A percentile compares a stretch with the other conserved stretches of the same genome.
These are phyloP conservation scores for Amanita rimosa DNA, from an alignment of 768 basidiomycete species.

Conservation along the genomic window DNA sequence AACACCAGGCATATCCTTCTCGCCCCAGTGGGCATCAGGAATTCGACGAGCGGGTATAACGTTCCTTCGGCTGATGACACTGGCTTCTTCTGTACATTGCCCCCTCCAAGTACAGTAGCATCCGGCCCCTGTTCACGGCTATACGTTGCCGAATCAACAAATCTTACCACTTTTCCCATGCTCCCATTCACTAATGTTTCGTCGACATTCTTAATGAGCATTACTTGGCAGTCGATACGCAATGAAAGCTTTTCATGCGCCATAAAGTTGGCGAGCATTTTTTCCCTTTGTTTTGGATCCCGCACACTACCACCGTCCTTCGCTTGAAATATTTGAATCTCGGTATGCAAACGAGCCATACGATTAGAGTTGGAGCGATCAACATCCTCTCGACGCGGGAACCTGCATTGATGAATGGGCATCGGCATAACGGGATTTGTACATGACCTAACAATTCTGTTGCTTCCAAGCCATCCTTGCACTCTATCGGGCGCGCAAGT, in stretches of 20 bases:
- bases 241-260: slow-evolving; percentile 61
- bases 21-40: slow-evolving; percentile 47
- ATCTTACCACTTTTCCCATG: slow-evolving; percentile 76
- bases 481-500: slow-evolving; percentile 60
- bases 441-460: slow-evolving; percentile 69
- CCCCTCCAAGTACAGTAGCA: slow-evolving; percentile 18
- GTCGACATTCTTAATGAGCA: slow-evolving; percentile 93
- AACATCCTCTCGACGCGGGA: slow-evolving; percentile 88
- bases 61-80: slow-evolving; percentile 12
- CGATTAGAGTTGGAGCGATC: slow-evolving; percentile 71
- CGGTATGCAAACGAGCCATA: slow-evolving; percentile 46
- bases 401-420: slow-evolving; percentile 34
- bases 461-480: slow-evolving; percentile 73
- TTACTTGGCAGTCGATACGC: slow-evolving; percentile 78
- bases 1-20: slow-evolving; percentile 45
- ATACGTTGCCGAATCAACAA: slow-evolving; percentile 43
- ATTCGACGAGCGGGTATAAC: slow-evolving; percentile 68
- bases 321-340: slow-evolving; percentile 42
- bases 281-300: slow-evolving; percentile 51
- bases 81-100: slow-evolving; percentile 16
- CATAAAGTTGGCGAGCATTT: slow-evolving; percentile 86
- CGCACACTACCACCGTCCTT: slow-evolving; percentile 50
- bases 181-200: slow-evolving; percentile 90
- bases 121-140: slow-evolving; percentile 29
- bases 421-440: background rate